phyloP scores from a whole-genome alignment of 805 yeast species.

The Barnettozyma vustinii region DNA sequence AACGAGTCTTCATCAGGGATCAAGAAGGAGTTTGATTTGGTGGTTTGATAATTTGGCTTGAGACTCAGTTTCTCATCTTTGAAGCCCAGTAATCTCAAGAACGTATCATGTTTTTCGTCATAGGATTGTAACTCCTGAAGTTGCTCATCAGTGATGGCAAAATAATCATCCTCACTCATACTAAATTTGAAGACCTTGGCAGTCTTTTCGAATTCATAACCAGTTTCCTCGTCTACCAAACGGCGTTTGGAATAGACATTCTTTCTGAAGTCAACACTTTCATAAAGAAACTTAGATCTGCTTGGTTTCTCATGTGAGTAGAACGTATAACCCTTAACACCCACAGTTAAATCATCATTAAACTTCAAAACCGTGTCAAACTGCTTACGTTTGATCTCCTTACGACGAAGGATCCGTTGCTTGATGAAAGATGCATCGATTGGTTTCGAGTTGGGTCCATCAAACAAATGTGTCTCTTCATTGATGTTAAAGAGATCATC shows the following conservation, averaged over 20 bases:
- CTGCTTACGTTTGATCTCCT: conserved; percentile 56
- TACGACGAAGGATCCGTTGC: conserved; percentile 45
- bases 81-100: conserved; percentile 65
- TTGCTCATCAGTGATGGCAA: conserved; percentile 36
- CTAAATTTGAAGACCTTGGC: conserved; percentile 42
- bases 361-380: conserved; percentile 59
- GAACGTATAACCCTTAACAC: conserved; percentile 69
- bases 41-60: conserved; percentile 45
- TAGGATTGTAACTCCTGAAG: conserved; percentile 29
- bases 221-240: conserved; percentile 36
- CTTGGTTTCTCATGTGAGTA: conserved; percentile 48
- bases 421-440: conserved; percentile 39
- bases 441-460: conserved; percentile 38
- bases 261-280: conserved; percentile 44
- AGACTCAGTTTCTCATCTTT: conserved; percentile 38
- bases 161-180: conserved; percentile 28
- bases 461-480: conserved; percentile 22
- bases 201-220: conserved; percentile 35
- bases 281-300: conserved; percentile 47
- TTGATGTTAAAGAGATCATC: conserved; percentile 9
- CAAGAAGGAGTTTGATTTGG: conserved; percentile 50
- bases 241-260: conserved; percentile 46
- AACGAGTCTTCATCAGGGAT: conserved; percentile 59
- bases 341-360: conserved; percentile 50
- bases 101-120: conserved; percentile 36